Evolutionary conservation across 139 green algal species (phyloP).

Genomic region (Yamagishiella unicocca): DNA sequence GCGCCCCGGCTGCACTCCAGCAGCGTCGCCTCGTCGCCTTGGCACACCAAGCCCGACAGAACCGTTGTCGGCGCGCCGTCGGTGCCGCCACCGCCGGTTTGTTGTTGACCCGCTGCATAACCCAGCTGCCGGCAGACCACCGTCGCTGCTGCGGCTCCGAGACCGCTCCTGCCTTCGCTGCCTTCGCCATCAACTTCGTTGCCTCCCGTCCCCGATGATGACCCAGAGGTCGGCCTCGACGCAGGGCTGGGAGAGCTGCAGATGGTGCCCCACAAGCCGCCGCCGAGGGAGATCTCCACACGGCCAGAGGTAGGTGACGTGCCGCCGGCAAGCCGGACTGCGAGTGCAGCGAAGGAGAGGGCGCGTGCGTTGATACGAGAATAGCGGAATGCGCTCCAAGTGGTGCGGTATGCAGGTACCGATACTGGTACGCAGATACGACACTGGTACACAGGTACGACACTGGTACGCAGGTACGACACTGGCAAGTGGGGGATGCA

Average conservation of each 20-base stretch:
- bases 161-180: background rate
- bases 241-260: background rate
- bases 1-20: background rate
- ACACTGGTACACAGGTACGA: no score
- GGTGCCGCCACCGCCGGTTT: background rate
- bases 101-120: background rate
- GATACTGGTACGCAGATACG: no score
- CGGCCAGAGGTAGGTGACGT: background rate
- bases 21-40: background rate
- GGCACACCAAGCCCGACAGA: background rate
- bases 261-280: conserved; percentile 3
- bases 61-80: background rate
- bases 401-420: no score
- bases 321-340: background rate
- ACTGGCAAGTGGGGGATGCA: no score
- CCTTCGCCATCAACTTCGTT: no score
- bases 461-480: no score
- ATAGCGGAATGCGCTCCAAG: no score
- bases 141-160: background rate
- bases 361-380: no score
- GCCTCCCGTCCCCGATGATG: background rate
- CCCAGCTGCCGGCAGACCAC: conserved; percentile 32
- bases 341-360: no score
- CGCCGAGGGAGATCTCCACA: conserved; percentile 3
- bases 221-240: background rate